Percentiles rank a stretch among this genome's conserved stretches.
These are phyloP conservation scores for Platanthera zijinensis DNA, from an alignment of 106 monocot genomes.

Conservation along the genomic window DNA sequence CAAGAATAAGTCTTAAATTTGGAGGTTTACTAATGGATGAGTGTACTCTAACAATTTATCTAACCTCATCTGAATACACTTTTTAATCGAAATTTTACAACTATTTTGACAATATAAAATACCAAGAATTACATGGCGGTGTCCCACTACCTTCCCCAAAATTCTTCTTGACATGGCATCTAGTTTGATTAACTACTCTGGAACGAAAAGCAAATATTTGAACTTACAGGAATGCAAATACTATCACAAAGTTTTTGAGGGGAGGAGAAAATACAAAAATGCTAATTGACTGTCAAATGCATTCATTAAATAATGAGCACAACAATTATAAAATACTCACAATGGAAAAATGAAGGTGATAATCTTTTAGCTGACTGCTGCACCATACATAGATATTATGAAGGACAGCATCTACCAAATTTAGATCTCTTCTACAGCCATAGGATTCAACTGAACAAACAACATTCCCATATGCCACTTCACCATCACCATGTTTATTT, in stretches of 20 bases:
- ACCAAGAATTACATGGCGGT: neutral
- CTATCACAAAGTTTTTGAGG: neutral
- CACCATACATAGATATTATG: conserved; percentile 51
- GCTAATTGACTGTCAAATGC: neutral
- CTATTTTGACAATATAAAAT: neutral
- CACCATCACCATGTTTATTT: conserved; percentile 19
- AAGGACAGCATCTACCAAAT: conserved; percentile 47
- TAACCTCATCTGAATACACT: neutral
- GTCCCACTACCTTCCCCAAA: neutral
- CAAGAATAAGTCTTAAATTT: no score
- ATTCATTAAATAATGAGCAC: neutral
- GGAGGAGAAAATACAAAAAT: neutral
- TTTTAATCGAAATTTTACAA: neutral
- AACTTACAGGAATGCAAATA: neutral
- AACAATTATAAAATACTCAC: conserved; percentile 17
- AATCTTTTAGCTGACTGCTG: conserved; percentile 49
- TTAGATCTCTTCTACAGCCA: conserved; percentile 26
- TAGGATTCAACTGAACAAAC: conserved; percentile 38
- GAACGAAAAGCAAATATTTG: neutral
- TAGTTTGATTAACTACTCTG: neutral
- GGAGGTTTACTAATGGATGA: neutral
- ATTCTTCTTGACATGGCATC: neutral
- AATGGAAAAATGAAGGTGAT: conserved; percentile 60
- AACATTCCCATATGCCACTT: conserved; percentile 33
- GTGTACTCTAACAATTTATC: neutral